Conservation (phyloP, 2,329 filamentous ascomycete genomes). For the Venturia pyrina region DNA sequence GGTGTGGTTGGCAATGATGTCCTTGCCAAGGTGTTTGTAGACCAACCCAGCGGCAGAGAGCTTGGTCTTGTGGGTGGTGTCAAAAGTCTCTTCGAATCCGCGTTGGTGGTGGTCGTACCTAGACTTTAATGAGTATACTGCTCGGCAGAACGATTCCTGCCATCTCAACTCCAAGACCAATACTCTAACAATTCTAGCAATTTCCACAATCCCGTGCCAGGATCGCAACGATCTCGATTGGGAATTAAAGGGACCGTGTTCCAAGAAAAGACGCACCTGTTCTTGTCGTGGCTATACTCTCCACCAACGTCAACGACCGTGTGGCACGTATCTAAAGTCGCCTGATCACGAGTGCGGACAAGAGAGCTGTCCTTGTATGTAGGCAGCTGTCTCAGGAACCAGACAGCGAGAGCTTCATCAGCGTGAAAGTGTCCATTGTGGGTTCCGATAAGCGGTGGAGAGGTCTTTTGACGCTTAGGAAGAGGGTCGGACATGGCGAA, state of each 20-base stretch:
- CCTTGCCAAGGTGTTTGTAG: slow-evolving; percentile 87
- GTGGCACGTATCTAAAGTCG: slow-evolving; percentile 69
- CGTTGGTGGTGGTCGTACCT: slow-evolving; percentile 94
- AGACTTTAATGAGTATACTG: no score
- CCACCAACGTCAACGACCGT: slow-evolving; percentile 97
- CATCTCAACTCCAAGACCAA: background rate
- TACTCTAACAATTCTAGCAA: background rate
- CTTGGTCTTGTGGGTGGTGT: slow-evolving; percentile 69
- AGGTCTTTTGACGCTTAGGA: slow-evolving; percentile 74
- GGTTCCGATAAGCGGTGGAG: slow-evolving; percentile 67
- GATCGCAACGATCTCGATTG: background rate
- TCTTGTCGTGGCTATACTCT: slow-evolving; percentile 66
- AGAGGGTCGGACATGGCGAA: slow-evolving; percentile 7
- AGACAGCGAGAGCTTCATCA: slow-evolving; percentile 92
- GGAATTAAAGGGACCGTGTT: background rate
- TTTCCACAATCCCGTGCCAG: background rate
- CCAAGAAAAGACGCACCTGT: slow-evolving; percentile 40
- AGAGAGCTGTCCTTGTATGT: slow-evolving; percentile 64
- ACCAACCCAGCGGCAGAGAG: slow-evolving; percentile 89
- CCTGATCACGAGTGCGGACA: slow-evolving; percentile 78
- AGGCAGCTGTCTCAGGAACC: slow-evolving; percentile 85
- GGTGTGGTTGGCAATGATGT: slow-evolving; percentile 63
- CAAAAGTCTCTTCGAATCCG: slow-evolving; percentile 72
- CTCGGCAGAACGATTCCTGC: no score
- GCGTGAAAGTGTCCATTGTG: slow-evolving; percentile 99